Evolutionary conservation across 495 filamentous ascomycete genomes (phyloP).

Genomic region (Lepraria neglecta): DNA sequence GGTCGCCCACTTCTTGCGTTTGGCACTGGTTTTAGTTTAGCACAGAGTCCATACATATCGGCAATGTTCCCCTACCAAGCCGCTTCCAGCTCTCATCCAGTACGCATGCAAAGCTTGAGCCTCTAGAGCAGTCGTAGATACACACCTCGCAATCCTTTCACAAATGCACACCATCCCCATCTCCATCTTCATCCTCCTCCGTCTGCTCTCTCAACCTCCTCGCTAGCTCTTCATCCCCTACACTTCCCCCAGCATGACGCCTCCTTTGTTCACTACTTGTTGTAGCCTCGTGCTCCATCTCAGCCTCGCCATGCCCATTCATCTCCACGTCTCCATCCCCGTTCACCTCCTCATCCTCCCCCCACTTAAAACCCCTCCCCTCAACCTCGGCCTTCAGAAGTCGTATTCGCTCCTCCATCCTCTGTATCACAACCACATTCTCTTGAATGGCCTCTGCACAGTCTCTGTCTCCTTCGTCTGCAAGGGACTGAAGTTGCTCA

Average conservation of each 20-base stretch:
- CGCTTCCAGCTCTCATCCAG: not conserved
- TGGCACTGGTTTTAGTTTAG: no score
- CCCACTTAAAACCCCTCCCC: conserved; percentile 63
- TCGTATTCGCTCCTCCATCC: conserved; percentile 66
- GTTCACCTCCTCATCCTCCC: conserved; percentile 42
- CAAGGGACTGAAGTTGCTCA: conserved; percentile 55
- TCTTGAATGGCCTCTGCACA: conserved; percentile 62
- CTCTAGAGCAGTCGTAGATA: not conserved
- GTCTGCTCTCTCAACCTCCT: conserved; percentile 41
- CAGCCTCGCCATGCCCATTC: conserved; percentile 31
- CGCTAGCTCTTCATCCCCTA: conserved; percentile 45
- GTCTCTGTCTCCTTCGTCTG: conserved; percentile 52
- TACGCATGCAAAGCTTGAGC: not conserved
- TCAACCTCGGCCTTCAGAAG: conserved; percentile 71
- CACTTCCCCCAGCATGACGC: conserved; percentile 27
- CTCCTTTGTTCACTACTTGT: conserved; percentile 23
- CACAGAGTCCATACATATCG: no score
- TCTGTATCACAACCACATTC: conserved; percentile 65
- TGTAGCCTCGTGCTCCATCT: conserved; percentile 20
- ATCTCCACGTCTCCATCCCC: conserved; percentile 27
- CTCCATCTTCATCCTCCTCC: conserved; percentile 41
- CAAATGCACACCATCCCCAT: conserved; percentile 57
- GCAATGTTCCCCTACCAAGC: not conserved
- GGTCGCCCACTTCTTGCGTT: no score
- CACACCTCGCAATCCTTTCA: conserved; percentile 27